phyloP scores from a whole-genome alignment of 371 early-diverging fungal species.

The Mucor sp. region DNA sequence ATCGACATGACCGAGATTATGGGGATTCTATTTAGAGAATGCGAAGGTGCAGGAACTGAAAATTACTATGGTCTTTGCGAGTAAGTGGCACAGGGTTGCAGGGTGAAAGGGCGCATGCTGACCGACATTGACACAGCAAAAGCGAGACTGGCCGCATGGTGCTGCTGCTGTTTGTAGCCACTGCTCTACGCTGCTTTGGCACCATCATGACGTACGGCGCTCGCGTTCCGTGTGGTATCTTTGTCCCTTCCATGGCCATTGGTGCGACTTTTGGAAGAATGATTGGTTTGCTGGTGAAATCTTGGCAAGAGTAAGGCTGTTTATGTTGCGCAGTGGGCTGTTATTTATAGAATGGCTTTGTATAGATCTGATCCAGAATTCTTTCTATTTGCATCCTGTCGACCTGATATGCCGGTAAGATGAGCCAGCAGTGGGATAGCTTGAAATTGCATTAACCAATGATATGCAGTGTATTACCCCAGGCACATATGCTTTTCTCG shows the following conservation, averaged over 20 bases:
- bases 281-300: conserved; percentile 82
- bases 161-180: conserved; percentile 60
- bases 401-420: conserved; percentile 71
- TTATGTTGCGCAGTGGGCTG: neutral
- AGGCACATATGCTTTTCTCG: conserved; percentile 96
- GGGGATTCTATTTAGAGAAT: conserved; percentile 85
- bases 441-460: neutral
- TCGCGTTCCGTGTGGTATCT: conserved; percentile 90
- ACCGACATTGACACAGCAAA: neutral
- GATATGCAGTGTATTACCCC: conserved; percentile 80
- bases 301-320: conserved; percentile 48
- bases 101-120: neutral
- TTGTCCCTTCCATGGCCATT: conserved; percentile 94
- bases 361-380: conserved; percentile 68
- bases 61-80: conserved; percentile 70
- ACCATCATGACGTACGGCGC: conserved; percentile 80
- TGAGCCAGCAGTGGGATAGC: neutral
- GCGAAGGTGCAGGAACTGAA: conserved; percentile 60
- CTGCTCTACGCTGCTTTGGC: conserved; percentile 64
- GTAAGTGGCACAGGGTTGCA: conserved; percentile 27
- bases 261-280: conserved; percentile 94
- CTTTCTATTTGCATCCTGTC: conserved; percentile 75
- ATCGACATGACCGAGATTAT: conserved; percentile 88
- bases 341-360: neutral
- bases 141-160: conserved; percentile 50